A percentile compares a stretch with the other conserved stretches of the same genome.
phyloP scores from a whole-genome alignment of 345 rosid genomes.

The Syzygium aqueum region DNA sequence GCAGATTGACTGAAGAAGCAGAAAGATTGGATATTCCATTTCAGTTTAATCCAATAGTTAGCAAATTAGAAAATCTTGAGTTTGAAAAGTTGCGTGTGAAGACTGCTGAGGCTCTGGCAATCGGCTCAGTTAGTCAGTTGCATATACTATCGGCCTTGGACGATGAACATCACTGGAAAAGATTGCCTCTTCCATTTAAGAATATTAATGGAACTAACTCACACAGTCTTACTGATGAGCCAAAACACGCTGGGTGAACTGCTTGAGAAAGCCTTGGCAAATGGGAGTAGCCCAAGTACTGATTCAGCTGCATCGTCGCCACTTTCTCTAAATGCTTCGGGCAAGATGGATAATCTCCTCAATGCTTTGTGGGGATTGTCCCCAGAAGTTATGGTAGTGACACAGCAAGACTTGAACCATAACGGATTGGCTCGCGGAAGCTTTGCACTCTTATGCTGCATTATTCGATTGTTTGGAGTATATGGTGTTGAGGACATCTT shows the following conservation, averaged over 20 bases:
- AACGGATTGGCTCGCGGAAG: conserved; percentile 60
- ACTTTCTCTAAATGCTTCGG: conserved; percentile 15
- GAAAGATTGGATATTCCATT: conserved; percentile 84
- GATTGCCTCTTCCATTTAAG: conserved; percentile 18
- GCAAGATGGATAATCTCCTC: conserved; percentile 51
- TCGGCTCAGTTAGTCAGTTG: conserved; percentile 69
- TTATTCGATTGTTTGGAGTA: conserved; percentile 83
- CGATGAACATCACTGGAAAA: conserved; percentile 36
- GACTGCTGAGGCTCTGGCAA: conserved; percentile 84
- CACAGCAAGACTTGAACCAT: conserved; percentile 68
- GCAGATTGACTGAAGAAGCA: conserved; percentile 66
- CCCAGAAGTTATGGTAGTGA: conserved; percentile 63
- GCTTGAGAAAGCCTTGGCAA: conserved; percentile 49
- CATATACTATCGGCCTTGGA: conserved; percentile 58
- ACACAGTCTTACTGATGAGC: conserved; percentile 36
- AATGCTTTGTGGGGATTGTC: conserved; percentile 47
- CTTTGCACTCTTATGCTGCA: conserved; percentile 70
- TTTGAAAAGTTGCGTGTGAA: conserved; percentile 66
- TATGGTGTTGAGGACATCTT: conserved; percentile 45
- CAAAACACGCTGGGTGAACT: conserved; percentile 43
- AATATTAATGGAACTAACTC: conserved; percentile 30
- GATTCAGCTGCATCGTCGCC: conserved; percentile 70
- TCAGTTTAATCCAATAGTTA: conserved; percentile 62
- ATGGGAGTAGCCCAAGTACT: conserved; percentile 45
- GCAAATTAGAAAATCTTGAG: conserved; percentile 59